Evolutionary conservation across 306 rosid genomes (phyloP).

Genomic region (Cucurbita ficifolia): DNA sequence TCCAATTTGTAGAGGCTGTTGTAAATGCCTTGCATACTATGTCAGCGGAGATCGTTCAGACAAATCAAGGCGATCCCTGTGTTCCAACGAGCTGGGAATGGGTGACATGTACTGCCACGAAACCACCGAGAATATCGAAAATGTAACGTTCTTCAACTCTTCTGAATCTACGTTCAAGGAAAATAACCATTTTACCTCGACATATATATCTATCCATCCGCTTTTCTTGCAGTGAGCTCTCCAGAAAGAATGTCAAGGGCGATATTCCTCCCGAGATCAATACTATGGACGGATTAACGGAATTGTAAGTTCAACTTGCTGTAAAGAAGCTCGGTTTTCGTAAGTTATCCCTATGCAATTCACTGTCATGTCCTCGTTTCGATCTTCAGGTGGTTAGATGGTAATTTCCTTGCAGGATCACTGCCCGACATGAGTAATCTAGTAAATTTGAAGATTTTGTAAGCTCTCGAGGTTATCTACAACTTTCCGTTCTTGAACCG

Average conservation of each 20-base stretch:
- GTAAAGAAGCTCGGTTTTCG: neutral
- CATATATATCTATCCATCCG: neutral
- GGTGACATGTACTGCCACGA: slow-evolving; percentile 50
- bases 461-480: slow-evolving; percentile 26
- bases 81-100: slow-evolving; percentile 84
- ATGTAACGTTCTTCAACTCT: slow-evolving; percentile 37
- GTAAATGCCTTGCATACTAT: slow-evolving; percentile 31
- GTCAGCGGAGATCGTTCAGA: slow-evolving; percentile 31
- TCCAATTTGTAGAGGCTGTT: slow-evolving; percentile 32
- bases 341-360: neutral
- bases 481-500: neutral
- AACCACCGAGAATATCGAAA: slow-evolving; percentile 52
- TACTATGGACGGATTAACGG: slow-evolving; percentile 55
- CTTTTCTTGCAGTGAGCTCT: slow-evolving; percentile 34
- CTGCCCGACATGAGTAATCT: slow-evolving; percentile 86
- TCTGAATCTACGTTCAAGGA: neutral
- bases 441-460: slow-evolving; percentile 70
- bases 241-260: slow-evolving; percentile 50
- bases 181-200: neutral
- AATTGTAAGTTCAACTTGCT: slow-evolving; percentile 50
- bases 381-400: slow-evolving; percentile 61
- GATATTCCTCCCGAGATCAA: slow-evolving; percentile 59
- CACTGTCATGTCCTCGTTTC: neutral
- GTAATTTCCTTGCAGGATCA: slow-evolving; percentile 55
- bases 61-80: slow-evolving; percentile 80